A percentile compares a stretch with the other conserved stretches of the same genome.
Evolutionary conservation across 2,329 filamentous ascomycete genomes (phyloP).

Genomic region (Elsinoe necatrix): DNA sequence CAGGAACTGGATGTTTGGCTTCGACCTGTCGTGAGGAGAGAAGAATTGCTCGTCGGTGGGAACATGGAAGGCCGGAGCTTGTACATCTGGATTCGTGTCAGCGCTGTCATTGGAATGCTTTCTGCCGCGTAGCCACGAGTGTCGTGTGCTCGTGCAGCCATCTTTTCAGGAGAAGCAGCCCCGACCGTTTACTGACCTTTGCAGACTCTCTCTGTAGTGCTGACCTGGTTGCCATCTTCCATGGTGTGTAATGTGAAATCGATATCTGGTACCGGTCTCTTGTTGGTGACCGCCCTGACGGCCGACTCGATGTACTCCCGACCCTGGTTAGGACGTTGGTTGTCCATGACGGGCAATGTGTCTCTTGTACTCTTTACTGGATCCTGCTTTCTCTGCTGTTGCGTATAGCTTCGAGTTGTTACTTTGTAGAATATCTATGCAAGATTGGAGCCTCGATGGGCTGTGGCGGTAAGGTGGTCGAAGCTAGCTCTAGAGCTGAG

Average conservation of each 20-base stretch:
- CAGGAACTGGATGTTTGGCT: conserved; percentile 87
- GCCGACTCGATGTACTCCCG: conserved; percentile 64
- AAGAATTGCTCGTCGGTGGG: conserved; percentile 93
- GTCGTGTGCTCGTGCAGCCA: conserved; percentile 12
- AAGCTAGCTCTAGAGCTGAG: conserved; percentile 11
- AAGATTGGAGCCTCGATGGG: neutral
- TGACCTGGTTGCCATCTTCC: conserved; percentile 95
- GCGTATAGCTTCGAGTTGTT: neutral
- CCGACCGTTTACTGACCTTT: conserved; percentile 60
- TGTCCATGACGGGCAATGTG: conserved; percentile 25
- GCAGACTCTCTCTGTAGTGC: conserved; percentile 89
- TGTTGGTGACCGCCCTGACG: conserved; percentile 83
- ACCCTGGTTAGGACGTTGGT: conserved; percentile 27
- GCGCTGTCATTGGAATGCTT: neutral
- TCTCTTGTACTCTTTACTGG: neutral
- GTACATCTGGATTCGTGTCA: conserved; percentile 61
- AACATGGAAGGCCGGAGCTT: conserved; percentile 88
- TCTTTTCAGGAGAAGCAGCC: neutral
- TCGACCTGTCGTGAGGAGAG: conserved; percentile 72
- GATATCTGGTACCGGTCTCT: conserved; percentile 93
- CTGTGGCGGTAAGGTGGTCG: neutral
- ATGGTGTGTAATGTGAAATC: conserved; percentile 98
- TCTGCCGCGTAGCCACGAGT: neutral
- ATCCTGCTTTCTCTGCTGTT: neutral
- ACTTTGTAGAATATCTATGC: neutral